Percentiles rank a stretch among this genome's conserved stretches.
phyloP scores from a whole-genome alignment of 306 rosid species.

The Gillenia trifoliata region DNA sequence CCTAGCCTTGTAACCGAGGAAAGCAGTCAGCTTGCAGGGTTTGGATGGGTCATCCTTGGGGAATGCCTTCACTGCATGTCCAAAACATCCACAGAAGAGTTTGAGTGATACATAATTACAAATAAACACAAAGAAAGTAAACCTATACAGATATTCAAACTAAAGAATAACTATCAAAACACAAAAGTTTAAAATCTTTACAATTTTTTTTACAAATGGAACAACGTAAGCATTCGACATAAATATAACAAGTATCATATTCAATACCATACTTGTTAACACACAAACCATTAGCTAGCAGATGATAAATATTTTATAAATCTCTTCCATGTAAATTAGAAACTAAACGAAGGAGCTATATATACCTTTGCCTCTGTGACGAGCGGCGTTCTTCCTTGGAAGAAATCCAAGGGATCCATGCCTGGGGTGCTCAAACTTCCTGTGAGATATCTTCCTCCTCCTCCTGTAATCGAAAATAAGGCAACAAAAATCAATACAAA shows the following conservation, averaged over 20 bases:
- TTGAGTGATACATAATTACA: neutral
- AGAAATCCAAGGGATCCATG: slow-evolving; percentile 88
- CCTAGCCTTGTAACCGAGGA: slow-evolving; percentile 83
- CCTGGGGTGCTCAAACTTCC: slow-evolving; percentile 90
- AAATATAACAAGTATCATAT: neutral
- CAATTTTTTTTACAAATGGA: neutral
- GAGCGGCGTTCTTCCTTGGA: slow-evolving; percentile 80
- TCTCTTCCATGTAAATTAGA: neutral
- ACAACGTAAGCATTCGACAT: neutral
- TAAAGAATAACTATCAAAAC: too few species aligned
- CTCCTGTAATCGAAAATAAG: neutral
- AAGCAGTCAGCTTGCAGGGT: slow-evolving; percentile 66
- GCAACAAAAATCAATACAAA: neutral
- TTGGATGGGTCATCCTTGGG: slow-evolving; percentile 74
- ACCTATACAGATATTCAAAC: neutral
- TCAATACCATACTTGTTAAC: too few species aligned
- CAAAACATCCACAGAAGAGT: neutral
- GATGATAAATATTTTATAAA: neutral
- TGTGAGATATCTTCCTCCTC: slow-evolving; percentile 65
- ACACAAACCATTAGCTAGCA: neutral
- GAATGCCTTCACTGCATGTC: slow-evolving; percentile 71
- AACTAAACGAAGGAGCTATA: neutral
- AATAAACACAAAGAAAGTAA: neutral
- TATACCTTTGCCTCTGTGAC: slow-evolving; percentile 78
- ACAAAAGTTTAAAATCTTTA: too few species aligned